Evolutionary conservation across 108 stramenopile genomes (phyloP).

Genomic region (Fistulifera pelliculosa): DNA sequence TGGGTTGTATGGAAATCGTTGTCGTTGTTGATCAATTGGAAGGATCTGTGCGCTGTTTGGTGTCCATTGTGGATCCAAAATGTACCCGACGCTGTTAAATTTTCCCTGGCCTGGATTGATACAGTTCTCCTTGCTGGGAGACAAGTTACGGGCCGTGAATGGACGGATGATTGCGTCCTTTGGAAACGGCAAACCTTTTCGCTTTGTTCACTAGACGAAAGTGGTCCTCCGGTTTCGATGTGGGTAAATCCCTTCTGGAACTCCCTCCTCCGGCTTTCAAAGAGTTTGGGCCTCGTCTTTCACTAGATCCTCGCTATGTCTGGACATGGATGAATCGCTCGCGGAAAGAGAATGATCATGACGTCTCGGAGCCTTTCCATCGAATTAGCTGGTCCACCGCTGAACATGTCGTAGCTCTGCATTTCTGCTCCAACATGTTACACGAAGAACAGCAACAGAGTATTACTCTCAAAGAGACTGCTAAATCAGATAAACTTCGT

Average conservation of each 20-base stretch:
- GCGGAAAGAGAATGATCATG: background rate
- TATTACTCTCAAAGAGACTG: background rate
- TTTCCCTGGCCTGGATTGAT: too few species aligned
- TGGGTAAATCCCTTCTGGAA: too few species aligned
- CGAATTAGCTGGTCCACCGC: constrained; percentile 7
- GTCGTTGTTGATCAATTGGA: too few species aligned
- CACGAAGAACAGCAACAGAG: constrained; percentile 11
- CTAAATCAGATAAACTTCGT: background rate
- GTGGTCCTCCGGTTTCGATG: too few species aligned
- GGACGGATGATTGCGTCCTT: background rate
- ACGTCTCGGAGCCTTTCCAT: background rate
- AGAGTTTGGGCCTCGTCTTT: background rate
- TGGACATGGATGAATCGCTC: background rate
- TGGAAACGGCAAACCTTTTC: too few species aligned
- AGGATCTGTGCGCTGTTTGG: too few species aligned
- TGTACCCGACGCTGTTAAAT: too few species aligned
- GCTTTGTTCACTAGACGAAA: too few species aligned
- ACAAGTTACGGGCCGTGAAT: background rate
- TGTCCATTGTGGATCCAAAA: too few species aligned
- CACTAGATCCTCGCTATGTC: background rate
- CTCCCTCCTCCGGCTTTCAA: background rate
- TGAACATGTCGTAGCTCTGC: constrained; percentile 25
- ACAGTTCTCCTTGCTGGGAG: background rate
- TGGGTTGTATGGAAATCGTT: too few species aligned
- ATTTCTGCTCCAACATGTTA: constrained; percentile 32